A percentile compares a stretch with the other conserved stretches of the same genome.
phyloP scores from a whole-genome alignment of 805 yeast genomes.

The Candida odintsovae region DNA sequence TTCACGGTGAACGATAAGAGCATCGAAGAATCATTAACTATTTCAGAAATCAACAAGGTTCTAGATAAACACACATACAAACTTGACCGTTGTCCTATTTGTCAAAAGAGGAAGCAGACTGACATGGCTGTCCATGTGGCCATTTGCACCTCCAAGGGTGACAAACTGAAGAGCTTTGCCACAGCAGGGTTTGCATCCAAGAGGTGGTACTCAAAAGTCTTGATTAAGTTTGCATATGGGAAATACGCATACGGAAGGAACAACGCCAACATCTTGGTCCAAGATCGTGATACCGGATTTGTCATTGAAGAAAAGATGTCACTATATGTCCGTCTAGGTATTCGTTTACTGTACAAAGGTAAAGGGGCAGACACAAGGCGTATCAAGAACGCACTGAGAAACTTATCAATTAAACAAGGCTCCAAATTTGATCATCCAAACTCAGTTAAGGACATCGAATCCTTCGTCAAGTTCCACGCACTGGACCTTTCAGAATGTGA shows the following conservation, averaged over 20 bases:
- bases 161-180: constrained; percentile 69
- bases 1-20: constrained; percentile 13
- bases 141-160: constrained; percentile 73
- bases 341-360: constrained; percentile 75
- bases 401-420: constrained; percentile 77
- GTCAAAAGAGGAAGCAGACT: constrained; percentile 59
- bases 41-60: constrained; percentile 49
- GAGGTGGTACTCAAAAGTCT: constrained; percentile 80
- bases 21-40: constrained; percentile 38
- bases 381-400: constrained; percentile 54
- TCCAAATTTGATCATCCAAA: constrained; percentile 66
- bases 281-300: constrained; percentile 83
- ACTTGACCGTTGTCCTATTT: constrained; percentile 69
- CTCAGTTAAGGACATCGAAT: constrained; percentile 61
- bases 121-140: constrained; percentile 87
- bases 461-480: constrained; percentile 80
- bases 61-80: constrained; percentile 33
- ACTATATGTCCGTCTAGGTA: constrained; percentile 81
- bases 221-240: constrained; percentile 85
- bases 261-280: constrained; percentile 91
- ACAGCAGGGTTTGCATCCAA: constrained; percentile 78
- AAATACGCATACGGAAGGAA: constrained; percentile 80
- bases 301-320: constrained; percentile 93
- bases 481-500: constrained; percentile 72
- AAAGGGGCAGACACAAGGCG: constrained; percentile 54